Percentiles rank a stretch among this genome's conserved stretches.
Evolutionary conservation across 2,329 filamentous ascomycete genomes (phyloP).

Genomic region (Fusarium virguliforme): DNA sequence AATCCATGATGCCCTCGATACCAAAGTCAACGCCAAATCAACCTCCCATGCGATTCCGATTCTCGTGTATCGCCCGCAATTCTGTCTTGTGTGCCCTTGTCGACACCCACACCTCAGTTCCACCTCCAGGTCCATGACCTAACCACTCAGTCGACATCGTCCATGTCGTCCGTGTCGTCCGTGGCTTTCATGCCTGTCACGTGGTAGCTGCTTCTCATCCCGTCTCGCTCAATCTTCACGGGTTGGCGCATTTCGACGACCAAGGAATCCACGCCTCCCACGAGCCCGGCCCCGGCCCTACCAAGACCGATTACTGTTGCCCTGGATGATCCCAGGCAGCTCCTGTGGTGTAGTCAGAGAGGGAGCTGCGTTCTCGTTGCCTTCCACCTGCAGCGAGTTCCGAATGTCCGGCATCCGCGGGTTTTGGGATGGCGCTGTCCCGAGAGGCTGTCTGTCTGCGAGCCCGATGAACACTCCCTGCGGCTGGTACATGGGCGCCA

Average conservation of each 20-base stretch:
- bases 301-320: slow-evolving; percentile 37
- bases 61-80: slow-evolving; percentile 32
- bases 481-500: slow-evolving; percentile 32
- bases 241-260: background rate
- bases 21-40: slow-evolving; percentile 44
- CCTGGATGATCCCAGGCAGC: slow-evolving; percentile 18
- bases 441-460: background rate
- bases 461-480: slow-evolving; percentile 12
- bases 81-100: slow-evolving; percentile 5
- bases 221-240: slow-evolving; percentile 6
- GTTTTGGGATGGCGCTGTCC: slow-evolving; percentile 6
- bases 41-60: slow-evolving; percentile 23
- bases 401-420: slow-evolving; percentile 23
- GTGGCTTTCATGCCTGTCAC: background rate
- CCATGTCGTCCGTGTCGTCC: background rate
- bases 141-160: slow-evolving; percentile 3
- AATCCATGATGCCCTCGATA: slow-evolving; percentile 28
- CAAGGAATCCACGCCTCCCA: background rate
- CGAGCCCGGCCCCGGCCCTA: slow-evolving; percentile 17
- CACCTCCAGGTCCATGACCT: slow-evolving; percentile 20
- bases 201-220: background rate
- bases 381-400: slow-evolving; percentile 34
- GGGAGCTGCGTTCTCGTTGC: slow-evolving; percentile 24
- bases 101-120: background rate
- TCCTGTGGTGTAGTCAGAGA: background rate